Base-by-base conservation (phyloP, 2,329 filamentous ascomycete species). In the Pseudogymnoascus sp. region DNA sequence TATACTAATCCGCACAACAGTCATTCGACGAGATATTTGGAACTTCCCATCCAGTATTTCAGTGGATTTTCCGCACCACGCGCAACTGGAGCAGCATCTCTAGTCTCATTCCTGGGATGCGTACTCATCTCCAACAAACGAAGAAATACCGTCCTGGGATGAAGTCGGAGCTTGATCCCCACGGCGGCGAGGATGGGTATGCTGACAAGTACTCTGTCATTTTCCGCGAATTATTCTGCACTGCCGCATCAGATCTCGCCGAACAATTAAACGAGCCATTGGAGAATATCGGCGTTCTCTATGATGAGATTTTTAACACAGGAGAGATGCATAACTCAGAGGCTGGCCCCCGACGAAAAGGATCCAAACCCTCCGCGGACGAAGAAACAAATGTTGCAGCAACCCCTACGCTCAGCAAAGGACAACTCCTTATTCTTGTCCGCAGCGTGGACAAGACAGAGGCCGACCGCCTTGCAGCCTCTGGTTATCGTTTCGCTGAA, bases 61-160 rank as follows among this genome's bases (percentile, higher is more conserved):
- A 92, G 58, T 96, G 92, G 92, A 87, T 94, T 69, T 95, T 89
- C 70, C 84, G 89, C 61, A 89, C 90, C 2, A 90, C 89, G 6
- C 82, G 86, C 62, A 88, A 92, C 72, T 96, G 92, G 92, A 71
- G 75, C 6, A 81, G 84, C 39, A 80, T 96, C 25, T 79, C 79
- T 60, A 82, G 85, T 47, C 77, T 94, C 4, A 78, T 95, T 22
- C 82, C 83, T 6, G 82, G 82, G 41, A 96, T 96, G 87, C 81
- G 81, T 60, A 79, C 79, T 38, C 89, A 94, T 66, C 74, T 96
- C n/a, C 75, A 80, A 66, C 66, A 78, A 70, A 70, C 83, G 64
- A 72, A 74, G 57, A 67, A 67, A 57, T 68, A 70, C 36, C 62
- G 63, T 30, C 58, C 35, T 70, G 76, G 58, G 74, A 78, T 62